Percentiles rank a stretch among this genome's conserved stretches.
phyloP scores from a whole-genome alignment of 1,284 basidiomycete species.

The Butyriboletus appendiculatus region DNA sequence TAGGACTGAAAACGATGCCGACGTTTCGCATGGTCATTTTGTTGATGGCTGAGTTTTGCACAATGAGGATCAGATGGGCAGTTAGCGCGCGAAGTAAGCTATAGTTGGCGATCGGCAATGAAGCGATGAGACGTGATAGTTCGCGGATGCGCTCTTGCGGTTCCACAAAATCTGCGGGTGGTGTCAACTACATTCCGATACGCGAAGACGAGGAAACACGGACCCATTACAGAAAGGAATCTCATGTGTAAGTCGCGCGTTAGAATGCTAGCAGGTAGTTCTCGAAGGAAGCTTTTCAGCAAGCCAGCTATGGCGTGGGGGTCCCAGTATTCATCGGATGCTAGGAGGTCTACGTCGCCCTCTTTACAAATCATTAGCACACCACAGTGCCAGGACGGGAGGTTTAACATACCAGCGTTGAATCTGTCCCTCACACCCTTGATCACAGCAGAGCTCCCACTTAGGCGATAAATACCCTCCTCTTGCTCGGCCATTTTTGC shows the following conservation, averaged over 20 bases:
- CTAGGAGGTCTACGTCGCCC: conserved; percentile 88
- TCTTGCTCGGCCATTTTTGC: conserved; percentile 91
- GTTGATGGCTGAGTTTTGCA: conserved; percentile 87
- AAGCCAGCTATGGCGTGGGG: conserved; percentile 94
- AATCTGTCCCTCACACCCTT: conserved; percentile 93
- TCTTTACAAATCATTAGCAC: conserved; percentile 47
- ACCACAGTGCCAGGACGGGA: conserved; percentile 7
- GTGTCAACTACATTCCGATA: conserved; percentile 10
- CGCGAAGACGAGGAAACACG: conserved; percentile 33
- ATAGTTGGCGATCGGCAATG: conserved; percentile 92
- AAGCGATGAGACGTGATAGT: conserved; percentile 82
- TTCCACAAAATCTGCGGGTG: conserved; percentile 75
- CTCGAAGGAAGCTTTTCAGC: conserved; percentile 88
- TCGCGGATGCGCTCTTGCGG: conserved; percentile 87
- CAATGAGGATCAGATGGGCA: conserved; percentile 95
- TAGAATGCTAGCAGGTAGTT: conserved; percentile 87
- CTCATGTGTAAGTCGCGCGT: conserved; percentile 88
- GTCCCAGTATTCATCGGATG: conserved; percentile 90
- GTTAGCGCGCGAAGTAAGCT: conserved; percentile 90
- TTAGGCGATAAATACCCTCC: conserved; percentile 96
- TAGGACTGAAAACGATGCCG: conserved; percentile 96
- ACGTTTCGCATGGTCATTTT: conserved; percentile 99
- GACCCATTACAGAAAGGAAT: conserved; percentile 91
- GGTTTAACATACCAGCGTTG: conserved; percentile 66
- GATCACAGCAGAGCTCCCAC: conserved; percentile 91